A percentile compares a stretch with the other conserved stretches of the same genome.
Conservation (phyloP, 768 basidiomycete species). For the Termitomyces sp. region DNA sequence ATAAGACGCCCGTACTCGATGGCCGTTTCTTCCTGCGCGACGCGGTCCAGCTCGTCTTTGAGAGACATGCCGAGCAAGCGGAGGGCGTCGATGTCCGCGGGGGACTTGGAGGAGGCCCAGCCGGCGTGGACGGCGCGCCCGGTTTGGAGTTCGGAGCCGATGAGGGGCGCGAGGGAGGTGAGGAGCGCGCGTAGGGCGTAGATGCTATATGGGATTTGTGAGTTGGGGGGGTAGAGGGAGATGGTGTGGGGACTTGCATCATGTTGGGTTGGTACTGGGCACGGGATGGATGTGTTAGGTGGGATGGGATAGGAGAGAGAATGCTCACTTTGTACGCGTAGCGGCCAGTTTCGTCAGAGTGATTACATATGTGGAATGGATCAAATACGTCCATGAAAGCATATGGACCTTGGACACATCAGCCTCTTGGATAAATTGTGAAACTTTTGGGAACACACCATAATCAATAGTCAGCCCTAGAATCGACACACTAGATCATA, state of each 20-base stretch:
- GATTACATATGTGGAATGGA: slow-evolving; percentile 84
- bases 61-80: neutral
- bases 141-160: slow-evolving; percentile 75
- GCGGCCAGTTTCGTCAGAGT: slow-evolving; percentile 73
- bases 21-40: slow-evolving; percentile 23
- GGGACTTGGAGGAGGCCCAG: slow-evolving; percentile 46
- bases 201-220: slow-evolving; percentile 37
- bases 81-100: neutral
- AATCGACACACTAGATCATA: slow-evolving; percentile 58
- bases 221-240: neutral
- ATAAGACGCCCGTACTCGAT: slow-evolving; percentile 66
- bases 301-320: neutral
- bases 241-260: slow-evolving; percentile 47
- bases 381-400: slow-evolving; percentile 96
- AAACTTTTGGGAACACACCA: slow-evolving; percentile 30
- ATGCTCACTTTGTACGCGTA: slow-evolving; percentile 65
- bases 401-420: slow-evolving; percentile 62
- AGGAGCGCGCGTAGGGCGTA: slow-evolving; percentile 79
- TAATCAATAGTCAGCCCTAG: slow-evolving; percentile 78
- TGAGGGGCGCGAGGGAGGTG: slow-evolving; percentile 76
- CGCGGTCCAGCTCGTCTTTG: neutral
- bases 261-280: slow-evolving; percentile 68
- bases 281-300: neutral
- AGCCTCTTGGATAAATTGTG: neutral
- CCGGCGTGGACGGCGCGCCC: slow-evolving; percentile 48